Base-by-base conservation (phyloP, 495 filamentous ascomycete genomes). In the Cercophora sp. region DNA sequence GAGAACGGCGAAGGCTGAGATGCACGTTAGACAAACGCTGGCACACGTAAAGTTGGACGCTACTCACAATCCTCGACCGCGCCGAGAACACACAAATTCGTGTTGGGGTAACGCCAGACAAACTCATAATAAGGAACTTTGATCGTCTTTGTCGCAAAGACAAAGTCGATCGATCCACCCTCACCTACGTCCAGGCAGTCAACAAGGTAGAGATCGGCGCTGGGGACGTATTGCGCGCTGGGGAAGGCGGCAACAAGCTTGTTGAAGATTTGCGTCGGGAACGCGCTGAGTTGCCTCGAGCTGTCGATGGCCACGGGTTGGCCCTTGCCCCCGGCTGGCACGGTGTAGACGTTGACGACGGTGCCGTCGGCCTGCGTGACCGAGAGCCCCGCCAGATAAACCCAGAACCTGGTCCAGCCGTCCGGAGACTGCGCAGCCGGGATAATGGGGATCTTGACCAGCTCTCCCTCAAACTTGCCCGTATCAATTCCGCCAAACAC, bases 401-500 rank as follows among this genome's bases (percentile, higher is more conserved):
- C 52, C 32, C 48, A 64, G 44, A 36, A 61, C n/a, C 61, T 36
- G 0, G 58, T 56, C 0, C 9, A 25, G 23, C 53, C 54, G 34
- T 64, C 58, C 15, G 61, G 58, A 1, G 55, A 48, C 51, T 59
- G 31, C 3, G 41, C 25, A 10, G 52, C 53, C 6, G 65, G 66
- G 25, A 71, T 61, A 8, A 67, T 65, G 27, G 69, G 68, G 4
- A 70, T 57, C 46, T 69, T 71, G 35, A 57, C 64, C 55, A 98
- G 81, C 5, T 78, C 60, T 15, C 90, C 93, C 19, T 67, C 68
- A 64, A 85, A 98, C 66, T 95, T 96, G 19, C 78, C 81, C 1
- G 84, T 89, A 62, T 98, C 86, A 41, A 98, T 85, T 22, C 93
- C 93, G 16, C 93, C 93, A 56, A 96, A 98, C 11, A 96, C 59